Evolutionary conservation across 306 rosid species (phyloP).

Genomic region (Oemleria cerasiformis): DNA sequence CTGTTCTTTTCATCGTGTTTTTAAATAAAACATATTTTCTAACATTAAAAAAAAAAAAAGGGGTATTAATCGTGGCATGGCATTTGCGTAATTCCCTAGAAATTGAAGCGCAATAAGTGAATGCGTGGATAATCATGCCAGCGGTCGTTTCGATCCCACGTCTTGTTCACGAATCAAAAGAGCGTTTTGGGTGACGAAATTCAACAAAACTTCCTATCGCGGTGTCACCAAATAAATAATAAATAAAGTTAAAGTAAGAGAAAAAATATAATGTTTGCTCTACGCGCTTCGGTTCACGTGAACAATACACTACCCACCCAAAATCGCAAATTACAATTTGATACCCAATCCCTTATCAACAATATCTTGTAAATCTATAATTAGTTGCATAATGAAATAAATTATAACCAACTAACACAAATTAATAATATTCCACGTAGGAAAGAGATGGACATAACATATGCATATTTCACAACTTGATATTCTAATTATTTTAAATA

Average conservation of each 20-base stretch:
- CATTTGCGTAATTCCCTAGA: neutral
- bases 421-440: too few relatives aligned
- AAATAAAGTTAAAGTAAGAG: neutral
- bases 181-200: slow-evolving; percentile 9
- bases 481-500: too few relatives aligned
- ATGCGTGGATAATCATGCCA: slow-evolving; percentile 15
- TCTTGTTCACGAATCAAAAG: neutral
- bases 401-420: too few relatives aligned
- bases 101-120: neutral
- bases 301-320: neutral
- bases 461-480: too few relatives aligned
- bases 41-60: too few relatives aligned
- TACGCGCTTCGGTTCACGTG: slow-evolving; percentile 17
- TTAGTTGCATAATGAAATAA: too few relatives aligned
- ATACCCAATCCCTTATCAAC: neutral
- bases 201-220: neutral
- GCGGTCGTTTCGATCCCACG: slow-evolving; percentile 19
- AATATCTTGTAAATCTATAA: neutral
- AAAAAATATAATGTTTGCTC: neutral
- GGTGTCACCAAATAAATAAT: too few relatives aligned
- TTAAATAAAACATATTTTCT: too few relatives aligned
- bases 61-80: slow-evolving; percentile 16
- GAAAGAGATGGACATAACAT: neutral
- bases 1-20: too few relatives aligned
- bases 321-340: neutral